A percentile compares a stretch with the other conserved stretches of the same genome.
Conservation (phyloP, 208 protist species). For the Naegleria fowleri region DNA sequence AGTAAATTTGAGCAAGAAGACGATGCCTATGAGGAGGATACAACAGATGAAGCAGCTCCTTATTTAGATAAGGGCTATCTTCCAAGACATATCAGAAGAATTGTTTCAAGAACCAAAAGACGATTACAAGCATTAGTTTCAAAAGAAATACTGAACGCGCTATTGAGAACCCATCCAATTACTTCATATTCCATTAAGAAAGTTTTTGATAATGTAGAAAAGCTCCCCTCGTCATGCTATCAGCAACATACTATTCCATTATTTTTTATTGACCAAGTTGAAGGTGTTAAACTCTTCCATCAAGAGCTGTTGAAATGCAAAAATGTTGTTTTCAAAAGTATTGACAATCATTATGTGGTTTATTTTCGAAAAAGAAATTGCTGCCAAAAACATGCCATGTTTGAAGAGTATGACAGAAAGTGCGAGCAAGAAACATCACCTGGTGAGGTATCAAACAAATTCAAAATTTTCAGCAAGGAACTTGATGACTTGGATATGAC, state of each 20-base stretch:
- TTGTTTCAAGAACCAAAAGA: background rate
- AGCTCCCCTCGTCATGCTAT: background rate
- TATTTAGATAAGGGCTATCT: background rate
- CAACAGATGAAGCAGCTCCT: background rate
- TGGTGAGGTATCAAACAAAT: background rate
- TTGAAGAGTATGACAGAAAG: background rate
- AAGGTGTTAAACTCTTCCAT: background rate
- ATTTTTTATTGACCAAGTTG: background rate
- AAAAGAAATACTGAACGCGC: conserved; percentile 10
- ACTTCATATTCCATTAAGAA: conserved; percentile 5
- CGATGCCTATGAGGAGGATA: background rate
- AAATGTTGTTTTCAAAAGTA: background rate
- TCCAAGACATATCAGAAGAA: background rate
- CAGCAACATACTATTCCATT: background rate
- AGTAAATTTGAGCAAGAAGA: background rate
- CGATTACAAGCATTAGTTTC: conserved; percentile 5
- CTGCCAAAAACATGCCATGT: background rate
- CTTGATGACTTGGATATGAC: background rate
- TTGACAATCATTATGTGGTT: background rate
- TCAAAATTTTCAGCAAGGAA: background rate
- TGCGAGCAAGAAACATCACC: background rate
- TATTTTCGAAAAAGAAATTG: conserved; percentile 14
- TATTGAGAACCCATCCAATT: background rate
- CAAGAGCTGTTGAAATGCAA: background rate
- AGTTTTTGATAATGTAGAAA: background rate